Evolutionary conservation across 805 yeast genomes (phyloP).

Genomic region (Candida koratica): DNA sequence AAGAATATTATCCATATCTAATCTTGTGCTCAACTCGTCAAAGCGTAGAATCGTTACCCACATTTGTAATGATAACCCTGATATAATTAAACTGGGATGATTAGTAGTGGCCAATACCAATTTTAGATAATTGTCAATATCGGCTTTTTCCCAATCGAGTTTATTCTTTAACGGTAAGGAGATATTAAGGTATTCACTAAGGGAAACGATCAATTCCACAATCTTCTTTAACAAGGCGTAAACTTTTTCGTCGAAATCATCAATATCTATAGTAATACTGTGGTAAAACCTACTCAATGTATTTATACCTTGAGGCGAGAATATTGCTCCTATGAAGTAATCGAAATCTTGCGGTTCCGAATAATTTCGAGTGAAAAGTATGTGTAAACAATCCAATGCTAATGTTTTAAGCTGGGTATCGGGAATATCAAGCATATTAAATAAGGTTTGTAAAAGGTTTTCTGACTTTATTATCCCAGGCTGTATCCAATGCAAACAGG

Average conservation of each 20-base stretch:
- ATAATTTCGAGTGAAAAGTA: constrained; percentile 77
- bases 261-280: constrained; percentile 57
- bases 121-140: constrained; percentile 62
- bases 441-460: constrained; percentile 60
- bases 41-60: constrained; percentile 89
- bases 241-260: constrained; percentile 71
- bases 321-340: constrained; percentile 74
- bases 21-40: constrained; percentile 63
- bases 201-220: constrained; percentile 87
- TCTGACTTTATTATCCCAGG: constrained; percentile 68
- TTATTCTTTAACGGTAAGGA: constrained; percentile 33
- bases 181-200: constrained; percentile 71
- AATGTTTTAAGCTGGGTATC: constrained; percentile 70
- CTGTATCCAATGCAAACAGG: constrained; percentile 87
- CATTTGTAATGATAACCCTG: constrained; percentile 86
- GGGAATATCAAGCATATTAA: constrained; percentile 53
- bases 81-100: constrained; percentile 82
- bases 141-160: constrained; percentile 53
- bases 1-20: constrained; percentile 51
- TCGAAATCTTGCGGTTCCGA: constrained; percentile 63
- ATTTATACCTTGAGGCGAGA: constrained; percentile 66
- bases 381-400: constrained; percentile 88
- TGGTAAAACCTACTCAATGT: constrained; percentile 63
- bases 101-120: constrained; percentile 76
- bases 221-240: constrained; percentile 84